These are phyloP conservation scores for Akanthomyces uredinophilus DNA, from an alignment of 2,329 filamentous ascomycete species.

Conservation along the genomic window DNA sequence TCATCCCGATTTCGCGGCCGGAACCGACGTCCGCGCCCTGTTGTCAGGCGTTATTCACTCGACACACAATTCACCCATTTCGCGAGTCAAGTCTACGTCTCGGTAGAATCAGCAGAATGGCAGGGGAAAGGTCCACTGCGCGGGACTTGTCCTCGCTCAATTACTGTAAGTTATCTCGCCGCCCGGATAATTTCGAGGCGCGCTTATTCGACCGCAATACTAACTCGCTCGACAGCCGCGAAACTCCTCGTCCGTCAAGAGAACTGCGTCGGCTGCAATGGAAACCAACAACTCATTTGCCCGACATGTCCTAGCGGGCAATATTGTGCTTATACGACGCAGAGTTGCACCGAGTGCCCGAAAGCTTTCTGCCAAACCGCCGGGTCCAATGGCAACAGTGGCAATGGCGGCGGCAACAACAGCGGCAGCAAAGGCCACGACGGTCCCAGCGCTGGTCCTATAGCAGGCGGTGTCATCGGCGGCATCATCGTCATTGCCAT, in stretches of 20 bases:
- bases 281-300: slow-evolving; percentile 36
- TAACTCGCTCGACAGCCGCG: slow-evolving; percentile 5
- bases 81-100: not conserved
- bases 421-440: slow-evolving; percentile 32
- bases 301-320: slow-evolving; percentile 39
- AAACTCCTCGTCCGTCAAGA: slow-evolving; percentile 35
- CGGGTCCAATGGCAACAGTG: slow-evolving; percentile 19
- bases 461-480: slow-evolving; percentile 86
- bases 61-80: not conserved
- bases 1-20: not conserved
- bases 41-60: not conserved
- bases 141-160: slow-evolving; percentile 11
- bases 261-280: slow-evolving; percentile 43
- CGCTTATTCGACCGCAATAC: not conserved
- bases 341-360: slow-evolving; percentile 43
- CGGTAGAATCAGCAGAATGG: not conserved
- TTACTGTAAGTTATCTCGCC: not conserved
- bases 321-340: slow-evolving; percentile 41
- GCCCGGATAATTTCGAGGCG: not conserved
- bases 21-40: not conserved
- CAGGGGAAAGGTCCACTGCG: not conserved
- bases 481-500: slow-evolving; percentile 72
- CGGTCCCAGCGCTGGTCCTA: slow-evolving; percentile 71
- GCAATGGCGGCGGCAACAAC: slow-evolving; percentile 25
- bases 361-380: slow-evolving; percentile 41